Conservation (phyloP, 805 yeast genomes). For the Metschnikowia shivogae region DNA sequence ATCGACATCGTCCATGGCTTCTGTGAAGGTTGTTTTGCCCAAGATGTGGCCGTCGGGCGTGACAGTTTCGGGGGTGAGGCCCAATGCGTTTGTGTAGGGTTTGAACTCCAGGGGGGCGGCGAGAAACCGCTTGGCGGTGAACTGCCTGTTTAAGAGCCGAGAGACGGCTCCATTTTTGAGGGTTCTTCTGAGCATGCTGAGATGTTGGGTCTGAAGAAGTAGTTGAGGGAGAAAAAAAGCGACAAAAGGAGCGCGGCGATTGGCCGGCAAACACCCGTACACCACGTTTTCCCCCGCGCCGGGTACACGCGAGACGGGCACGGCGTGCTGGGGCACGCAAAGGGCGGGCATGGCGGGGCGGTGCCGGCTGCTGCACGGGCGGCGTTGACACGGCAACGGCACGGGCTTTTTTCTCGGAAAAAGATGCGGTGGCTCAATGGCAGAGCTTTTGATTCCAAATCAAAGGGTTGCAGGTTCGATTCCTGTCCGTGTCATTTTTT, state of each 20-base stretch:
- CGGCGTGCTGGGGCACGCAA: too few species aligned
- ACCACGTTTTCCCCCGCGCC: background rate
- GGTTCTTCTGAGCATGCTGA: slow-evolving; percentile 14
- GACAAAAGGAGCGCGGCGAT: slow-evolving; percentile 16
- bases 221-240: slow-evolving; percentile 10
- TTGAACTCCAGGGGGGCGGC: slow-evolving; percentile 22
- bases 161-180: background rate
- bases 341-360: too few species aligned
- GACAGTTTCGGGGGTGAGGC: slow-evolving; percentile 33
- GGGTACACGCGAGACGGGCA: too few species aligned
- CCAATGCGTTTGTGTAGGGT: slow-evolving; percentile 37
- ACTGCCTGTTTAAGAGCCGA: background rate
- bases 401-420: background rate
- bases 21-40: slow-evolving; percentile 42
- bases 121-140: slow-evolving; percentile 12
- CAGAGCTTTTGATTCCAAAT: slow-evolving; percentile 23
- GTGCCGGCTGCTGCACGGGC: too few species aligned
- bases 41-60: slow-evolving; percentile 30
- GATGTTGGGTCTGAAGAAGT: slow-evolving; percentile 8
- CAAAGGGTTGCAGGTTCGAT: slow-evolving; percentile 24
- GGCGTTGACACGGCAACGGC: too few species aligned
- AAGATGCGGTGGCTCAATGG: slow-evolving; percentile 23
- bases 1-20: slow-evolving; percentile 42
- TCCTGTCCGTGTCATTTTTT: slow-evolving; percentile 22
- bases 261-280: slow-evolving; percentile 18